Evolutionary conservation across 768 basidiomycete genomes (phyloP).

Genomic region (Sporobolomyces pararoseus): DNA sequence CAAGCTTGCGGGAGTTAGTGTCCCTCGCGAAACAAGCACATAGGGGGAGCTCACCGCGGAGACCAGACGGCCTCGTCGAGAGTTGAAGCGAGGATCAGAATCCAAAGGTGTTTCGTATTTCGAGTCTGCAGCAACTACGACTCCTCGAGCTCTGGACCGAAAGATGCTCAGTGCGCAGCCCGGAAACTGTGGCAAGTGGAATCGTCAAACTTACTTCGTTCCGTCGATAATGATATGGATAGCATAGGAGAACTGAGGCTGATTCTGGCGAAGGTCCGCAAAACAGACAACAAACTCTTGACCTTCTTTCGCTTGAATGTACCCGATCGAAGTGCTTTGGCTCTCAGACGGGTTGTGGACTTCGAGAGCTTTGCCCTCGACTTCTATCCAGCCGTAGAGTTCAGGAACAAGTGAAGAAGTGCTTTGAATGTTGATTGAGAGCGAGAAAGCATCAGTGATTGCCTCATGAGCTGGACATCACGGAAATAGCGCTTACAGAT

Average conservation of each 20-base stretch:
- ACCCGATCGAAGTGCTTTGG: neutral
- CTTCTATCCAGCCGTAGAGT: neutral
- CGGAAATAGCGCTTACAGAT: neutral
- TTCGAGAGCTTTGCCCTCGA: neutral
- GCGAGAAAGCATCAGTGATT: neutral
- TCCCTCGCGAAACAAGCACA: too few relatives aligned
- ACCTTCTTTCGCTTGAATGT: constrained; percentile 20
- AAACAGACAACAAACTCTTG: neutral
- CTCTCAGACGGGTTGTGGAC: neutral
- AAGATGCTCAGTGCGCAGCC: too few relatives aligned
- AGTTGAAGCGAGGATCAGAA: neutral
- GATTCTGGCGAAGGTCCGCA: neutral
- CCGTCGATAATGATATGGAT: neutral
- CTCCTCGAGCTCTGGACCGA: too few relatives aligned
- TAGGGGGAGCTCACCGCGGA: neutral
- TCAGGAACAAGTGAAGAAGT: neutral
- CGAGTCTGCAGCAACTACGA: too few relatives aligned
- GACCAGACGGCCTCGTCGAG: neutral
- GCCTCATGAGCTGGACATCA: neutral
- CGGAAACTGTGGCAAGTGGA: too few relatives aligned
- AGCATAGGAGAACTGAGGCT: neutral
- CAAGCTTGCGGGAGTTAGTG: neutral
- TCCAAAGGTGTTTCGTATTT: too few relatives aligned
- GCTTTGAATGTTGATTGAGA: neutral
- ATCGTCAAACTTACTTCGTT: too few relatives aligned